These are phyloP conservation scores for Stachybotrys echinatus DNA, from an alignment of 2,329 filamentous ascomycete species.

Conservation along the genomic window DNA sequence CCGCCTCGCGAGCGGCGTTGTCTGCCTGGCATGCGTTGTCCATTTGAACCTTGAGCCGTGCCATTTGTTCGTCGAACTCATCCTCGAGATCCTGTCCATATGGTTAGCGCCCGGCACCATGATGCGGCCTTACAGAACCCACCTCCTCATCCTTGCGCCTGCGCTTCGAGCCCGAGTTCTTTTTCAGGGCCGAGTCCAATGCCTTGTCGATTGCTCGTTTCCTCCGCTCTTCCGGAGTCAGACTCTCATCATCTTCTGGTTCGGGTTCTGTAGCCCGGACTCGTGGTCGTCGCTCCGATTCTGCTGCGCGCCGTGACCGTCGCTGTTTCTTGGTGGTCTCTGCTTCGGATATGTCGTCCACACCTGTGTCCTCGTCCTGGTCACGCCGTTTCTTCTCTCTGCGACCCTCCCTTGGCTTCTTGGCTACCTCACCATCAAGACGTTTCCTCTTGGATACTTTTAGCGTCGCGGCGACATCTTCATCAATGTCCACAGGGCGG, in stretches of 20 bases:
- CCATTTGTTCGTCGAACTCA: slow-evolving; percentile 85
- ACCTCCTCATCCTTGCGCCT: slow-evolving; percentile 86
- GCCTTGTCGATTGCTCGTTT: slow-evolving; percentile 78
- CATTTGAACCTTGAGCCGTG: slow-evolving; percentile 83
- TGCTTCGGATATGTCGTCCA: slow-evolving; percentile 41
- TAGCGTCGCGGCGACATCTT: slow-evolving; percentile 57
- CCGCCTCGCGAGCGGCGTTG: slow-evolving; percentile 71
- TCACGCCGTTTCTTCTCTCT: slow-evolving; percentile 60
- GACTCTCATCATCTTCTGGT: slow-evolving; percentile 67
- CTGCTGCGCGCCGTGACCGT: slow-evolving; percentile 41
- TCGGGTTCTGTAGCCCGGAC: slow-evolving; percentile 41
- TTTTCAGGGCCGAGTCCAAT: slow-evolving; percentile 85
- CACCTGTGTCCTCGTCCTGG: slow-evolving; percentile 41
- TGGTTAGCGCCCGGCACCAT: slow-evolving; percentile 12
- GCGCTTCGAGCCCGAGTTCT: slow-evolving; percentile 58
- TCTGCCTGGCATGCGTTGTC: slow-evolving; percentile 84
- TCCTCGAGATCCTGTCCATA: slow-evolving; percentile 72
- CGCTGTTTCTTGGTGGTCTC: slow-evolving; percentile 38
- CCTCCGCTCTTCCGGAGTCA: slow-evolving; percentile 81
- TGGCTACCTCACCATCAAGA: slow-evolving; percentile 54
- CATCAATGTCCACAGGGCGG: slow-evolving; percentile 61
- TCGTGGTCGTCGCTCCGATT: slow-evolving; percentile 43
- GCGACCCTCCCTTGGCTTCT: slow-evolving; percentile 71
- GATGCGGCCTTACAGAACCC: slow-evolving; percentile 23
- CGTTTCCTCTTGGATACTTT: slow-evolving; percentile 65